Evolutionary conservation across 2,329 filamentous ascomycete species (phyloP).

Genomic region (Aspergillus transmontanensis): DNA sequence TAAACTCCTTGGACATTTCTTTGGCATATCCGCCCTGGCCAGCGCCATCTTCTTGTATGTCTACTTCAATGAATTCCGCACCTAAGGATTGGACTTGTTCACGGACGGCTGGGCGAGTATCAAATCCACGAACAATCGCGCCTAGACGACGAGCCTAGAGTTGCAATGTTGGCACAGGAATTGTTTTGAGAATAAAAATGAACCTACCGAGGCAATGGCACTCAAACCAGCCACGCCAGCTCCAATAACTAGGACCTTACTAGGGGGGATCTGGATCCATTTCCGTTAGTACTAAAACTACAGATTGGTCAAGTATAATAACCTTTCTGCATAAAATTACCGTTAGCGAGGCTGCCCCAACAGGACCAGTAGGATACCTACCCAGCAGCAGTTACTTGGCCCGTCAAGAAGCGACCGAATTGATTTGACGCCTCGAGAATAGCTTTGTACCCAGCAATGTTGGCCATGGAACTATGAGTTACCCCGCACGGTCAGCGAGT

Average conservation of each 20-base stretch:
- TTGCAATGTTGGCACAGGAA: constrained; percentile 9
- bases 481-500: not conserved
- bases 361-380: constrained; percentile 31
- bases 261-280: constrained; percentile 72
- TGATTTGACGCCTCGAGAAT: constrained; percentile 87
- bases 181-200: not conserved
- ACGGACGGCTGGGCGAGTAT: constrained; percentile 82
- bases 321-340: constrained; percentile 27
- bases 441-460: constrained; percentile 91
- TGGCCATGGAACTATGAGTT: constrained; percentile 78
- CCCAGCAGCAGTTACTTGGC: constrained; percentile 86
- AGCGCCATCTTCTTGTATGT: constrained; percentile 79
- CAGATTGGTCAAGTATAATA: not conserved
- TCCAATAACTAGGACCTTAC: constrained; percentile 87
- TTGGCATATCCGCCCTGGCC: constrained; percentile 88
- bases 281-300: constrained; percentile 4
- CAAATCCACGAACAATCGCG: constrained; percentile 86
- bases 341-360: constrained; percentile 26
- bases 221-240: constrained; percentile 86
- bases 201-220: constrained; percentile 73
- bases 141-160: constrained; percentile 73
- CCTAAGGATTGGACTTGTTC: constrained; percentile 90
- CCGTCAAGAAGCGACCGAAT: constrained; percentile 85
- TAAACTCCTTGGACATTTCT: constrained; percentile 92
- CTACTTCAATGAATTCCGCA: constrained; percentile 86